These are phyloP conservation scores for Cucurbita maxima DNA, from an alignment of 306 rosid species.

Conservation along the genomic window DNA sequence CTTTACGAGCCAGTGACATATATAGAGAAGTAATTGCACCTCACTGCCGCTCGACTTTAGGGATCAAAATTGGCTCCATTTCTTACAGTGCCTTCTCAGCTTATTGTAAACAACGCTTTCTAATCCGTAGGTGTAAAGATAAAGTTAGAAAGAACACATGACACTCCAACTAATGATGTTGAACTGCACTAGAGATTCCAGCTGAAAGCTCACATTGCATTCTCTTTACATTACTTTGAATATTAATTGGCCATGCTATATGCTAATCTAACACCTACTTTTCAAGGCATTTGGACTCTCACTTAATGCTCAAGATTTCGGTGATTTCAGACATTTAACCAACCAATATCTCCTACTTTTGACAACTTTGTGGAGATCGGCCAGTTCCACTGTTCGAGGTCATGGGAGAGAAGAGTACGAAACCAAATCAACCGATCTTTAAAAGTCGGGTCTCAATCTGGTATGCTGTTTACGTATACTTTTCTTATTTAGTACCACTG, in stretches of 20 bases:
- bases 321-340: conserved; percentile 29
- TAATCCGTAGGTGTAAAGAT: conserved; percentile 65
- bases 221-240: conserved; percentile 10
- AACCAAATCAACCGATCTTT: background rate
- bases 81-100: conserved; percentile 62
- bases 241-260: background rate
- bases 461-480: background rate
- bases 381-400: background rate
- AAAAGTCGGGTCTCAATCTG: background rate
- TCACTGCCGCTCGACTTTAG: conserved; percentile 13
- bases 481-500: no score
- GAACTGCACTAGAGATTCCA: conserved; percentile 1
- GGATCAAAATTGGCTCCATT: conserved; percentile 22
- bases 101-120: conserved; percentile 21
- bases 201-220: conserved; percentile 8
- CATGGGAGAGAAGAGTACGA: background rate
- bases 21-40: conserved; percentile 12
- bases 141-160: conserved; percentile 23
- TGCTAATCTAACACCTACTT: conserved; percentile 12
- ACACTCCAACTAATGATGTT: conserved; percentile 18
- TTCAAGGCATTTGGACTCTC: conserved; percentile 18
- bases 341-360: background rate
- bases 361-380: background rate
- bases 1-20: conserved; percentile 8
- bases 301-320: conserved; percentile 49